Percentiles rank a stretch among this genome's conserved stretches.
Evolutionary conservation across 306 rosid genomes (phyloP).

Genomic region (Elaeagnus macrophylla): DNA sequence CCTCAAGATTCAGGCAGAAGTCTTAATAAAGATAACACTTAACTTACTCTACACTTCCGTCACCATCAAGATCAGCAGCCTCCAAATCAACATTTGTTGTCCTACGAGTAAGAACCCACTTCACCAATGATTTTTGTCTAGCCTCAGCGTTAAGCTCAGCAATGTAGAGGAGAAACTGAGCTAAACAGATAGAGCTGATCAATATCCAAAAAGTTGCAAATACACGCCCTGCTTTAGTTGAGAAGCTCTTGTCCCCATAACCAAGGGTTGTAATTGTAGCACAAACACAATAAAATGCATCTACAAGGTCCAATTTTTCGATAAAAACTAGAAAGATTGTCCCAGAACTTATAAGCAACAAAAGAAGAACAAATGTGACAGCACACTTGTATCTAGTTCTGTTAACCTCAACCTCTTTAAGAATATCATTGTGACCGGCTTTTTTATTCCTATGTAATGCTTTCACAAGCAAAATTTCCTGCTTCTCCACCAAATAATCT

Average conservation of each 20-base stretch:
- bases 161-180: constrained; percentile 64
- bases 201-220: constrained; percentile 83
- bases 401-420: constrained; percentile 20
- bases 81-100: constrained; percentile 56
- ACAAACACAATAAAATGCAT: constrained; percentile 51
- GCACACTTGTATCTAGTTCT: constrained; percentile 31
- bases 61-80: constrained; percentile 74
- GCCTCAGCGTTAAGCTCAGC: constrained; percentile 66
- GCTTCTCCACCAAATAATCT: constrained; percentile 38
- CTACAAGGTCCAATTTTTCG: constrained; percentile 31
- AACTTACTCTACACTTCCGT: constrained; percentile 68
- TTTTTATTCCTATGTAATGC: constrained; percentile 18
- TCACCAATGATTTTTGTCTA: constrained; percentile 44
- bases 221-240: constrained; percentile 56
- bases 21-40: neutral
- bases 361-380: constrained; percentile 20
- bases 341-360: constrained; percentile 30
- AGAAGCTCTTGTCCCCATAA: constrained; percentile 78
- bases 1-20: neutral
- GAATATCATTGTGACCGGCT: neutral
- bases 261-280: constrained; percentile 42
- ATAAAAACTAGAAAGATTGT: constrained; percentile 23
- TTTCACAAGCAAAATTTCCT: constrained; percentile 27
- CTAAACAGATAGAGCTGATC: constrained; percentile 55
- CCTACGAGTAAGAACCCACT: constrained; percentile 53